These are phyloP conservation scores for Endocalyx cinctus DNA, from an alignment of 2,329 filamentous ascomycete genomes.

Conservation along the genomic window DNA sequence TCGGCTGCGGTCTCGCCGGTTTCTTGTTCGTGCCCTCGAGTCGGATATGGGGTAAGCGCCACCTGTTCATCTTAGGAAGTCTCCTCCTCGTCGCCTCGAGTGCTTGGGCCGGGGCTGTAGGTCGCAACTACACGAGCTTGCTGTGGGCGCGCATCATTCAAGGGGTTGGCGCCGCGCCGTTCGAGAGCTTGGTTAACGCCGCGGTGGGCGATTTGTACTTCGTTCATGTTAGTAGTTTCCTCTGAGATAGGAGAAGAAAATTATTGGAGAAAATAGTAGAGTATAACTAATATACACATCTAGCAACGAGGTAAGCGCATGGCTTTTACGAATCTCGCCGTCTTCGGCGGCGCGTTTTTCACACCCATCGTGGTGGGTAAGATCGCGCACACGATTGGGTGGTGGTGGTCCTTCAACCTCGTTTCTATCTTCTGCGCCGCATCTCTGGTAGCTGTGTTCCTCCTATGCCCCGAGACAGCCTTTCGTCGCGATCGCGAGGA, in stretches of 20 bases:
- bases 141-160: slow-evolving; percentile 78
- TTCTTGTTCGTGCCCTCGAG: slow-evolving; percentile 84
- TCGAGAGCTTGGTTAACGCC: slow-evolving; percentile 85
- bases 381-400: slow-evolving; percentile 71
- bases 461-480: slow-evolving; percentile 82
- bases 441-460: slow-evolving; percentile 65
- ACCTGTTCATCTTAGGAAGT: slow-evolving; percentile 76
- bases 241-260: neutral
- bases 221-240: slow-evolving; percentile 61
- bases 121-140: slow-evolving; percentile 65
- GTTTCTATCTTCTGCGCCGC: slow-evolving; percentile 76
- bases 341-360: slow-evolving; percentile 54
- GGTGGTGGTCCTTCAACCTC: slow-evolving; percentile 85
- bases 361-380: slow-evolving; percentile 90
- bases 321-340: slow-evolving; percentile 64
- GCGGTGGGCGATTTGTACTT: slow-evolving; percentile 87
- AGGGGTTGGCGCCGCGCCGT: slow-evolving; percentile 81
- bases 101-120: slow-evolving; percentile 71
- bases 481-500: slow-evolving; percentile 63
- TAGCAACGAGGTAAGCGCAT: slow-evolving; percentile 76
- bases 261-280: too few relatives aligned
- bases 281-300: too few relatives aligned
- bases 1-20: slow-evolving; percentile 76
- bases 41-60: slow-evolving; percentile 87
- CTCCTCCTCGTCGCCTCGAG: slow-evolving; percentile 68